Evolutionary conservation across 1,139 yeast genomes (phyloP), one percentile per base, ranked within the genome.

Genomic region (Trichomonascaceae sp.): DNA sequence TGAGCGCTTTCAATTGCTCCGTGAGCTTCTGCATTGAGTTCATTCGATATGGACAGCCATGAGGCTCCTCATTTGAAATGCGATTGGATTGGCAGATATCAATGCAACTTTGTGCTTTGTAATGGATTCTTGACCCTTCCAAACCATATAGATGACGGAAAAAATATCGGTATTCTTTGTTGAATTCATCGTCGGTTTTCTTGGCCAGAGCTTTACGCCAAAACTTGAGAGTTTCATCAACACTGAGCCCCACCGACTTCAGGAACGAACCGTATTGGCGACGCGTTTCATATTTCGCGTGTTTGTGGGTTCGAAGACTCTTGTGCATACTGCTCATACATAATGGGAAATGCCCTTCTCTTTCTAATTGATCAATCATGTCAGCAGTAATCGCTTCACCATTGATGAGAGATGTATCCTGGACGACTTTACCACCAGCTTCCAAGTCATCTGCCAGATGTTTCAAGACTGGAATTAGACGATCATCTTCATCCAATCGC

Each of bases 41-140:
- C 63, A 87, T 93, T 55, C 96, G 76, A 70, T 87, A 93, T 2
- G 98, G 97, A 70, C 98, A 91, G 2, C 99, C 99, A 66, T 93
- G 97, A 6, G 58, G 80, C 65, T 90, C 96, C 43, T 79, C 81
- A 51, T 83, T 79, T 18, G 78, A 78, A 0, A 96, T 95, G 56
- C 83, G 77, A 7, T 93, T 89, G 61, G 84, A 83, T 38, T 82
- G 77, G 56, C 87, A 71, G 45, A 95, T 87, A 0, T 85, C 83
- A 30, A 82, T 80, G 74, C 97, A 93, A 65, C 85, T 87, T 85
- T 86, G 81, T 0, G 98, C 96, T 62, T 81, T 81, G 71, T 89
- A 90, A 63, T 89, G 87, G 63, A 82, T 85, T 58, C 96, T 74
- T 13, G 86, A 85, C 62, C 99, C 99, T 69, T 89, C 97, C 55